Percentiles rank a stretch among this genome's conserved stretches.
Evolutionary conservation across 805 yeast species (phyloP).

Genomic region (Cyberlindnera japonica): DNA sequence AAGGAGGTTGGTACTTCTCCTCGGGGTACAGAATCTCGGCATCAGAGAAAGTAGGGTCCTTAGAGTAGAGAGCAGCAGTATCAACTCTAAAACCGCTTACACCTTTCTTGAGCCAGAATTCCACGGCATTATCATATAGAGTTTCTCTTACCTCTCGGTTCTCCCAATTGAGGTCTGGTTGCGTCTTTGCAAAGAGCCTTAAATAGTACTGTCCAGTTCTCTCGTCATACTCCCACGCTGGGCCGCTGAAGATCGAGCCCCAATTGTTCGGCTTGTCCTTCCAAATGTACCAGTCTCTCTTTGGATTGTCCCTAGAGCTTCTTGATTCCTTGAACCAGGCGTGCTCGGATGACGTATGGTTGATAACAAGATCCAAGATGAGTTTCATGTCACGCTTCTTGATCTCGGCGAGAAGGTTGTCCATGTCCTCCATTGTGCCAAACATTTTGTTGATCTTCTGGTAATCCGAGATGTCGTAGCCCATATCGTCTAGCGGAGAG

Average conservation of each 20-base stretch:
- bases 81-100: conserved; percentile 60
- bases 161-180: conserved; percentile 65
- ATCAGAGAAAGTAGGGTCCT: conserved; percentile 42
- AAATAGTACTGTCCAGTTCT: conserved; percentile 51
- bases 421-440: conserved; percentile 53
- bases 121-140: conserved; percentile 44
- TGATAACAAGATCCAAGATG: conserved; percentile 53
- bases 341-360: conserved; percentile 55
- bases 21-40: conserved; percentile 25
- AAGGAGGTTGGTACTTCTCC: too few species aligned
- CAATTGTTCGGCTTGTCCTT: conserved; percentile 55
- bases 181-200: conserved; percentile 48
- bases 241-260: conserved; percentile 48
- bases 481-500: conserved; percentile 61
- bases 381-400: conserved; percentile 50
- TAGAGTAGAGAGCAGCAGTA: conserved; percentile 50
- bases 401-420: conserved; percentile 41
- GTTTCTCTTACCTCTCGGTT: conserved; percentile 31
- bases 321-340: conserved; percentile 56
- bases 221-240: conserved; percentile 58
- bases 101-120: conserved; percentile 54
- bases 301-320: conserved; percentile 46
- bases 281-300: conserved; percentile 64
- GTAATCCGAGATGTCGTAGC: conserved; percentile 56
- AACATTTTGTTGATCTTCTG: conserved; percentile 47